Percentiles rank a stretch among this genome's conserved stretches.
Evolutionary conservation across 2,329 filamentous ascomycete species (phyloP).

Genomic region (Mariannaea elegans): DNA sequence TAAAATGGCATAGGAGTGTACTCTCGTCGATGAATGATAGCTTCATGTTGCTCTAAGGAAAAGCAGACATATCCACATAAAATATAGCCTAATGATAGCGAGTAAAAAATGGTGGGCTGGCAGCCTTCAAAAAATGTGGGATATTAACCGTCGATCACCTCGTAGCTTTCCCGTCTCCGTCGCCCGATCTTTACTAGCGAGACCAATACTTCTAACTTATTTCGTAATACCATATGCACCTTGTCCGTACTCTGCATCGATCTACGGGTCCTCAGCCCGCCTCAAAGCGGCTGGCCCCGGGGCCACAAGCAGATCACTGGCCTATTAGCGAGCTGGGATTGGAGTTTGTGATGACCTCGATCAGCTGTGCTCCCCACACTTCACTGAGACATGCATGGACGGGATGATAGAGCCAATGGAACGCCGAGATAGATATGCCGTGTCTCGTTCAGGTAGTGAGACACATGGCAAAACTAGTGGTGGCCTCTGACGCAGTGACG

Average conservation of each 20-base stretch:
- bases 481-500: slow-evolving; percentile 10
- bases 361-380: slow-evolving; percentile 11
- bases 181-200: slow-evolving; percentile 1
- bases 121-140: not conserved
- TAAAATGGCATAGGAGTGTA: slow-evolving; percentile 36
- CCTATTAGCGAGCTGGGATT: slow-evolving; percentile 10
- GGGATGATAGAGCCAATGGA: slow-evolving; percentile 11
- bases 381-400: slow-evolving; percentile 14
- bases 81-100: not conserved
- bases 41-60: slow-evolving; percentile 33
- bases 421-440: not conserved
- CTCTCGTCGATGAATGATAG: slow-evolving; percentile 33
- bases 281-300: slow-evolving; percentile 17
- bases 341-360: slow-evolving; percentile 11
- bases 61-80: not conserved
- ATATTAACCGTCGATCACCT: not conserved
- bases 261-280: slow-evolving; percentile 9
- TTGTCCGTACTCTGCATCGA: slow-evolving; percentile 8
- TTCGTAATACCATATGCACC: slow-evolving; percentile 17
- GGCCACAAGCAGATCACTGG: not conserved
- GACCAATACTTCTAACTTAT: slow-evolving; percentile 14
- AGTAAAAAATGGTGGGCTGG: slow-evolving; percentile 3
- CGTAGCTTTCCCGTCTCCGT: not conserved
- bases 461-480: slow-evolving; percentile 9
- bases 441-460: slow-evolving; percentile 16